Percentiles rank a stretch among this genome's conserved stretches.
These are phyloP conservation scores for Pachyrhizus erosus DNA, from an alignment of 306 rosid genomes.

Conservation along the genomic window DNA sequence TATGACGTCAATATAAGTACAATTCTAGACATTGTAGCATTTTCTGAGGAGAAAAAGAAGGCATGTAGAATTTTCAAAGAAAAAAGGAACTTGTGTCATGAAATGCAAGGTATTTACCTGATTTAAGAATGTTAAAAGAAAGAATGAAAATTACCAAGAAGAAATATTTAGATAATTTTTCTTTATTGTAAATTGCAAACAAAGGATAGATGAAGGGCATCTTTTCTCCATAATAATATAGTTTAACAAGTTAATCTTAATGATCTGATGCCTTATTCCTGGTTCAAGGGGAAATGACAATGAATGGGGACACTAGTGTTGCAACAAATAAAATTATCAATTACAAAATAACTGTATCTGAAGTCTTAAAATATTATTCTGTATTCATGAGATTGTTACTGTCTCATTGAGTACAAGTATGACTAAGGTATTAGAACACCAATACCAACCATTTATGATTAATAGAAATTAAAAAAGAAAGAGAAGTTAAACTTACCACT, in stretches of 20 bases:
- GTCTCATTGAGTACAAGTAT: not conserved
- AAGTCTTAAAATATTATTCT: not conserved
- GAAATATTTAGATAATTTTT: not conserved
- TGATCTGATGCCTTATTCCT: not conserved
- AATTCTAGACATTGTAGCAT: not conserved
- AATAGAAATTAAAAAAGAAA: not conserved
- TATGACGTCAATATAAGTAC: not conserved
- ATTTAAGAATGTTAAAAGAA: not conserved
- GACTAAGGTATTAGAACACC: not conserved
- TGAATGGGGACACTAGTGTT: not conserved
- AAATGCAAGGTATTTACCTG: not conserved
- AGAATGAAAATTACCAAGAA: not conserved
- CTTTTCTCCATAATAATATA: not conserved
- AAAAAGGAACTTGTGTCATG: not conserved
- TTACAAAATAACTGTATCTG: not conserved
- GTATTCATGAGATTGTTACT: not conserved
- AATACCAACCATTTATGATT: not conserved
- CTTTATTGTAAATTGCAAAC: not conserved
- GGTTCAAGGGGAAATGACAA: not conserved
- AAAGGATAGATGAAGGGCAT: not conserved
- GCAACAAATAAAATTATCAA: not conserved
- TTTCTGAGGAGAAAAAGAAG: not conserved
- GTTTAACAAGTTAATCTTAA: not conserved
- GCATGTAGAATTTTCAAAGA: not conserved
- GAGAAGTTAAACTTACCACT: constrained; percentile 64